Evolutionary conservation across 495 filamentous ascomycete genomes (phyloP).

Genomic region (Penicillium argentinense): DNA sequence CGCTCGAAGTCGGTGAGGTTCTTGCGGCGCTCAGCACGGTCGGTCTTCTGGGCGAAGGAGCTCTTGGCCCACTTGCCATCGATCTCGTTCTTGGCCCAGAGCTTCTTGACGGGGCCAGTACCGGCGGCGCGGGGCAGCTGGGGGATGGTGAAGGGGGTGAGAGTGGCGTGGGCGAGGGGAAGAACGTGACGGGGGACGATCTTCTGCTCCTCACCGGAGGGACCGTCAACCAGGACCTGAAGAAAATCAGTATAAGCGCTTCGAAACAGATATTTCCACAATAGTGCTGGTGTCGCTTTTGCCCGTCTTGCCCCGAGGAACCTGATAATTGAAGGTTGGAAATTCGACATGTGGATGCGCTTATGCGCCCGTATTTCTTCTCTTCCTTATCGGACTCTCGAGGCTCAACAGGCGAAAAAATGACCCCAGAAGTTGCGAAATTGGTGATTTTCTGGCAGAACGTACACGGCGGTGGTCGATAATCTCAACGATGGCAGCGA

Average conservation of each 20-base stretch:
- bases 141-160: constrained; percentile 86
- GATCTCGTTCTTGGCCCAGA: constrained; percentile 84
- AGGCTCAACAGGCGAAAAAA: too few species aligned
- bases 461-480: constrained; percentile 99
- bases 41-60: constrained; percentile 87
- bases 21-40: constrained; percentile 77
- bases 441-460: too few species aligned
- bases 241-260: constrained; percentile 18
- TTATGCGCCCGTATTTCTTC: neutral
- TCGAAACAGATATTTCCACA: constrained; percentile 33
- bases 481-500: constrained; percentile 96
- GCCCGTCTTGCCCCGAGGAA: constrained; percentile 4
- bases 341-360: too few species aligned
- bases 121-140: constrained; percentile 86
- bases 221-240: constrained; percentile 94
- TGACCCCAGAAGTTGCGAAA: too few species aligned
- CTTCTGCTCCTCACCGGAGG: constrained; percentile 70
- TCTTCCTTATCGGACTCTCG: constrained; percentile 2
- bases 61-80: constrained; percentile 87
- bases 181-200: constrained; percentile 81
- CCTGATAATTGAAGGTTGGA: too few species aligned
- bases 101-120: constrained; percentile 73
- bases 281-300: too few species aligned
- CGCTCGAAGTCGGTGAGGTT: constrained; percentile 97
- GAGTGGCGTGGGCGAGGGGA: constrained; percentile 74